Conservation (phyloP, 2,329 filamentous ascomycete genomes). For the Alternaria alternata region DNA sequence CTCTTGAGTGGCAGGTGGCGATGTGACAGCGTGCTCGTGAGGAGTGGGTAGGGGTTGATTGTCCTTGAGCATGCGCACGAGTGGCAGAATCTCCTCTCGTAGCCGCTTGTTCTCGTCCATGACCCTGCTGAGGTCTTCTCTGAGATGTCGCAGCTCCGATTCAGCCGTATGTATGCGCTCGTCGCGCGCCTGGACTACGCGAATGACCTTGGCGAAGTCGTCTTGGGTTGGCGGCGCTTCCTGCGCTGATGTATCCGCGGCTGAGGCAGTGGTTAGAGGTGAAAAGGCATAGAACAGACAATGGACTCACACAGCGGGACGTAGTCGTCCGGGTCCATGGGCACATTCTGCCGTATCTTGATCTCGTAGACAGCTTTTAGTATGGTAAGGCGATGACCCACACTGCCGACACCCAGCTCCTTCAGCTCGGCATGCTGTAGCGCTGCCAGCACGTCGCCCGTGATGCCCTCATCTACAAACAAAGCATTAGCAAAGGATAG, state of each 20-base stretch:
- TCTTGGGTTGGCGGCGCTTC: conserved; percentile 90
- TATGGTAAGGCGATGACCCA: conserved; percentile 93
- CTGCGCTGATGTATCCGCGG: conserved; percentile 86
- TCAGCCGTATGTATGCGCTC: conserved; percentile 87
- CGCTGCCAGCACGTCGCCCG: conserved; percentile 88
- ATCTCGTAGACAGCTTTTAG: conserved; percentile 96
- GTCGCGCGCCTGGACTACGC: conserved; percentile 87
- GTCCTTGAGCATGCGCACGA: conserved; percentile 90
- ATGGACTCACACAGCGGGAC: conserved; percentile 79
- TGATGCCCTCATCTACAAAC: conserved; percentile 84
- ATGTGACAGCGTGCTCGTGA: conserved; percentile 46
- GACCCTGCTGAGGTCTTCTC: conserved; percentile 57
- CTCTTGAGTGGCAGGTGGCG: conserved; percentile 46
- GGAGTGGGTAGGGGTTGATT: conserved; percentile 74
- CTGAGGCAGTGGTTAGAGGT: conserved; percentile 56
- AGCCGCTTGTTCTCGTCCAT: conserved; percentile 86
- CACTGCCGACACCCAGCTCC: conserved; percentile 90
- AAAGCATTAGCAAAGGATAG: conserved; percentile 16
- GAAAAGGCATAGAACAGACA: conserved; percentile 22
- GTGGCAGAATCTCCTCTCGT: conserved; percentile 88
- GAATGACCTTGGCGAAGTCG: conserved; percentile 89
- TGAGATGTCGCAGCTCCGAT: conserved; percentile 80
- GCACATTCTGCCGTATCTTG: conserved; percentile 91
- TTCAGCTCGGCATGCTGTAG: conserved; percentile 93
- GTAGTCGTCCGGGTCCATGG: conserved; percentile 92